phyloP scores from a whole-genome alignment of 768 basidiomycete species.

The Tricholoma bakamatsutake region DNA sequence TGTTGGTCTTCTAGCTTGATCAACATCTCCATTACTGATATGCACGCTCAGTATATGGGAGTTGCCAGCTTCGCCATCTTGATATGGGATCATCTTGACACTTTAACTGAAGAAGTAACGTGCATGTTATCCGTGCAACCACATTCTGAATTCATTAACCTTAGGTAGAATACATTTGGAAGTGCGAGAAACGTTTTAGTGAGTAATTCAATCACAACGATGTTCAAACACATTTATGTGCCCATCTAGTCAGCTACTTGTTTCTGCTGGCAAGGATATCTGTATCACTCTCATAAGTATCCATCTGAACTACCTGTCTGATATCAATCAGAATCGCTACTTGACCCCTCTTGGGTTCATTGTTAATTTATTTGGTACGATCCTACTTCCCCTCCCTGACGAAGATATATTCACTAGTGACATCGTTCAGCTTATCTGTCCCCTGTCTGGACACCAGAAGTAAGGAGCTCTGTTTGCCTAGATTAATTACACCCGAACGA shows the following conservation, averaged over 20 bases:
- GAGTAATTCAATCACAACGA: conserved; percentile 14
- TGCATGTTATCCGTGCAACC: not conserved
- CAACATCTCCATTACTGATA: not conserved
- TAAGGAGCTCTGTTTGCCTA: conserved; percentile 13
- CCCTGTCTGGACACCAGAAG: conserved; percentile 33
- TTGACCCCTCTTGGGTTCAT: conserved; percentile 59
- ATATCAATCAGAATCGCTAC: conserved; percentile 48
- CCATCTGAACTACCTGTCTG: not conserved
- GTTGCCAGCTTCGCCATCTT: conserved; percentile 45
- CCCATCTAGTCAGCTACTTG: conserved; percentile 31
- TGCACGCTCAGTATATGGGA: conserved; percentile 39
- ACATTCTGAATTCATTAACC: not conserved
- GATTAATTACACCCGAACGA: not conserved
- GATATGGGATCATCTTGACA: conserved; percentile 52
- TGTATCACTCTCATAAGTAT: not conserved
- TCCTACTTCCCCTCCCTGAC: not conserved
- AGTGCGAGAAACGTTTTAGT: conserved; percentile 41
- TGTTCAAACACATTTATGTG: not conserved
- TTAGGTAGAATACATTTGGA: conserved; percentile 51
- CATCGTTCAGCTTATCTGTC: conserved; percentile 34
- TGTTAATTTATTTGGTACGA: conserved; percentile 43
- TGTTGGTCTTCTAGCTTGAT: not conserved
- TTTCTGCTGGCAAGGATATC: conserved; percentile 32
- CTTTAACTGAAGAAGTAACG: conserved; percentile 40
- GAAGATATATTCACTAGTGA: not conserved